phyloP scores from a whole-genome alignment of 2,329 filamentous ascomycete species.

The Talaromyces albobiverticillius region DNA sequence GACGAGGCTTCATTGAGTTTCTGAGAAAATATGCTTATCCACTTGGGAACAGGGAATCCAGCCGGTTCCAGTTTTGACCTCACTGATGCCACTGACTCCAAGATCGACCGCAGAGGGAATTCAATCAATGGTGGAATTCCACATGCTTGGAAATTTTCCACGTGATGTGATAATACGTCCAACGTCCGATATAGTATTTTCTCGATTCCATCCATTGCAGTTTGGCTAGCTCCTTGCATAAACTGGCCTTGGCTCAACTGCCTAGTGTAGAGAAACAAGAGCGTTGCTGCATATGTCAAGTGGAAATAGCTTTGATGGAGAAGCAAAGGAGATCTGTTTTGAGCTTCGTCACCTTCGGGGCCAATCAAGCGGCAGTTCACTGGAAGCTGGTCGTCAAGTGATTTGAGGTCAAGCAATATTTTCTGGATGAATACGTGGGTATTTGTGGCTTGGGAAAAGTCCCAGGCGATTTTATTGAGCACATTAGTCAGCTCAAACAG shows the following conservation, averaged over 20 bases:
- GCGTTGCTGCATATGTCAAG: slow-evolving; percentile 34
- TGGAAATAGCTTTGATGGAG: slow-evolving; percentile 40
- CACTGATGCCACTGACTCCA: slow-evolving; percentile 31
- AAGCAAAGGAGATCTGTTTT: slow-evolving; percentile 34
- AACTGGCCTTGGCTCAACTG: slow-evolving; percentile 31
- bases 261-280: slow-evolving; percentile 35
- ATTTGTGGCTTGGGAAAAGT: slow-evolving; percentile 28
- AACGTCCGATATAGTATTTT: slow-evolving; percentile 35
- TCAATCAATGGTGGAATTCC: slow-evolving; percentile 39
- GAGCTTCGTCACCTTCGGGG: slow-evolving; percentile 34
- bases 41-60: slow-evolving; percentile 32
- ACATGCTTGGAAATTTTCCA: slow-evolving; percentile 37
- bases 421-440: slow-evolving; percentile 31
- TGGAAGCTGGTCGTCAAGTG: slow-evolving; percentile 36
- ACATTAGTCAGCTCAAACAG: slow-evolving; percentile 41
- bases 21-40: slow-evolving; percentile 32
- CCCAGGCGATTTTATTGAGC: slow-evolving; percentile 34
- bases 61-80: slow-evolving; percentile 28
- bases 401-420: slow-evolving; percentile 33
- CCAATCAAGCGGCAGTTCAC: slow-evolving; percentile 36
- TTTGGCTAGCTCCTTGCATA: slow-evolving; percentile 30
- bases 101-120: slow-evolving; percentile 32
- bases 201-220: slow-evolving; percentile 33
- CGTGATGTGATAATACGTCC: slow-evolving; percentile 34
- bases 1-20: slow-evolving; percentile 25